Percentiles rank a stretch among this genome's conserved stretches.
These are phyloP conservation scores for barrel medic (Medicago truncatula) DNA, from an alignment of 306 rosid genomes.

Conservation along the genomic window MtrunA17r5.0-ANR NC_053042.1:45267001-45267500, in stretches of 20 bases:
- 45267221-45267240: constrained; percentile 69
- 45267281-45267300: constrained; percentile 6
- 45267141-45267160: constrained; percentile 42
- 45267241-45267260: constrained; percentile 40
- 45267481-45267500: too few relatives aligned
- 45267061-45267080: constrained; percentile 46
- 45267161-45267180: constrained; percentile 61
- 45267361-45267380: too few relatives aligned
- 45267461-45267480: too few relatives aligned
- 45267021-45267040: constrained; percentile 43
- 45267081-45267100: constrained; percentile 45
- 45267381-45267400: not conserved
- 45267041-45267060: constrained; percentile 48
- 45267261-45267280: constrained; percentile 23
- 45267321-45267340: not conserved
- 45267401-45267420: not conserved
- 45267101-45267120: constrained; percentile 40
- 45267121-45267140: constrained; percentile 51
- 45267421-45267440: not conserved
- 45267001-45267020: constrained; percentile 38
- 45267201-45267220: constrained; percentile 90
- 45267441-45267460: too few relatives aligned
- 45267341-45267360: not conserved
- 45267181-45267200: constrained; percentile 80
- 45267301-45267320: constrained; percentile 38